These are phyloP conservation scores for Trichoderma atrobrunneum DNA, from an alignment of 2,329 filamentous ascomycete species.

Conservation along the genomic window DNA sequence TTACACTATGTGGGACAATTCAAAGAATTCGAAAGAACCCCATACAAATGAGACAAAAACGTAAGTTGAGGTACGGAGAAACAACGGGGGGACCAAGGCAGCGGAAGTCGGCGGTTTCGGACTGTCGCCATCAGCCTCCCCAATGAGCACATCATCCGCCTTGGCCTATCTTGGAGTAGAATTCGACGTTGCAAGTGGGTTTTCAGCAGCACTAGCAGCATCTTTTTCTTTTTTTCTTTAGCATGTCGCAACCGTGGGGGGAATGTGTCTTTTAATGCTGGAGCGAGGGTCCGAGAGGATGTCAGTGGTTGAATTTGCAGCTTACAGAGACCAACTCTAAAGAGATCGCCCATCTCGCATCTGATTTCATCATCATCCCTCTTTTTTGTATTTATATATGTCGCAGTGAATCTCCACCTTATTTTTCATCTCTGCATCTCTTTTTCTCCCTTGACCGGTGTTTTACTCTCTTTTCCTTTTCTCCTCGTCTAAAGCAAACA, in stretches of 20 bases:
- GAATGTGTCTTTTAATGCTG: background rate
- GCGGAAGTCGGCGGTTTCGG: slow-evolving; percentile 22
- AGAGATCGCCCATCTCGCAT: background rate
- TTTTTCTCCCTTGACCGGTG: background rate
- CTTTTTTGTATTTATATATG: background rate
- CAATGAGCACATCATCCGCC: slow-evolving; percentile 19
- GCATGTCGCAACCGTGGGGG: background rate
- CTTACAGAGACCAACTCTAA: background rate
- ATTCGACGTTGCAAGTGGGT: background rate
- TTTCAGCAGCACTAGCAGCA: background rate
- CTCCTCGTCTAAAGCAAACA: background rate
- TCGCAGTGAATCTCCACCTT: background rate
- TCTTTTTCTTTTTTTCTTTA: background rate
- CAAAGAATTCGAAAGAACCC: too few relatives aligned
- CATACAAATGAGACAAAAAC: background rate
- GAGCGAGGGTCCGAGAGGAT: slow-evolving; percentile 3
- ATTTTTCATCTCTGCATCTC: background rate
- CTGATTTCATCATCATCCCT: background rate
- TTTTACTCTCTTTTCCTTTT: background rate
- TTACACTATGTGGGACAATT: background rate
- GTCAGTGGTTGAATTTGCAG: background rate
- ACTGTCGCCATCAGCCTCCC: slow-evolving; percentile 27
- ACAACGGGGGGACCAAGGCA: background rate
- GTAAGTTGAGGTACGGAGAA: background rate
- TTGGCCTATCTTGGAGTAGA: background rate